Conservation (phyloP, 139 green algal species). For the Astrephomene gubernaculifera region DNA sequence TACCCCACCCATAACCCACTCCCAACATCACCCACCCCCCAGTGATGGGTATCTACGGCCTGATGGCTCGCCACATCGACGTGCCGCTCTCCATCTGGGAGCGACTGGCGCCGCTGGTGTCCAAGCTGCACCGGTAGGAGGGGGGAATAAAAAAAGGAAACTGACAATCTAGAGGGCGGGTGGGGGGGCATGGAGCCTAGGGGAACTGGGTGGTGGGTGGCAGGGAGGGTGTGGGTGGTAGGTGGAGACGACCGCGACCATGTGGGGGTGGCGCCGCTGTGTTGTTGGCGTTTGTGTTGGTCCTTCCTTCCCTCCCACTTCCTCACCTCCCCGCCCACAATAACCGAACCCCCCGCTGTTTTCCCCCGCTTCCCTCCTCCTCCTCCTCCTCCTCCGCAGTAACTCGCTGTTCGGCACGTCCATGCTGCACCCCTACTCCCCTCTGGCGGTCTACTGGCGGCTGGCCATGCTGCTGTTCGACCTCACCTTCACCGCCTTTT, state of each 20-base stretch:
- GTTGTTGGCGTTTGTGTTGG: neutral
- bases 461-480: slow-evolving; percentile 54
- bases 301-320: neutral
- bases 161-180: neutral
- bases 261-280: too few species aligned
- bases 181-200: neutral
- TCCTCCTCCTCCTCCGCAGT: neutral
- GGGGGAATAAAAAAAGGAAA: neutral
- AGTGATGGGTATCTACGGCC: slow-evolving; percentile 12
- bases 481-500: slow-evolving; percentile 59
- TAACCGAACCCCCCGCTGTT: neutral
- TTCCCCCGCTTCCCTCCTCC: neutral
- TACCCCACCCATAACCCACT: neutral
- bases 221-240: neutral
- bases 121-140: neutral
- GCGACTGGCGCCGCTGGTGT: neutral
- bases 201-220: neutral
- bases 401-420: slow-evolving; percentile 47
- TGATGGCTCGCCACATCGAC: slow-evolving; percentile 28
- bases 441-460: slow-evolving; percentile 18
- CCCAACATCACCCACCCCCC: neutral
- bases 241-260: neutral
- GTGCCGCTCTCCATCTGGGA: neutral
- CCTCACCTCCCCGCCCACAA: neutral
- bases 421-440: slow-evolving; percentile 32